Evolutionary conservation across 148 eudicot species (phyloP).

Genomic region (Tetragonia tetragonoides): DNA sequence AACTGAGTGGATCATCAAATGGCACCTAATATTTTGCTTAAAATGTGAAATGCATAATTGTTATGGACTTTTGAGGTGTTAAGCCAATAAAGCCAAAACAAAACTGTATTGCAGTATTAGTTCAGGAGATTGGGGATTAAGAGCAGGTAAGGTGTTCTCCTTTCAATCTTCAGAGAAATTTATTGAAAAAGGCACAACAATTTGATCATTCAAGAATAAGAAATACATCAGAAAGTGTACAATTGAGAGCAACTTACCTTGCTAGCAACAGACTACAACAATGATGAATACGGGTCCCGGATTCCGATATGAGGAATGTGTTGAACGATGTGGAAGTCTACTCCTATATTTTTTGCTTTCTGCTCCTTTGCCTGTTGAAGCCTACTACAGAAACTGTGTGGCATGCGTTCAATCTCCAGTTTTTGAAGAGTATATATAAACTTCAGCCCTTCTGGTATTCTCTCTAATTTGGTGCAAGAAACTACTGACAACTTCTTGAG

Average conservation of each 20-base stretch:
- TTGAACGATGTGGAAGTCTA: conserved; percentile 21
- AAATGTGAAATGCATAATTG: too few relatives aligned
- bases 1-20: too few relatives aligned
- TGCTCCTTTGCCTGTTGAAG: background rate
- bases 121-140: background rate
- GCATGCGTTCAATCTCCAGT: conserved; percentile 25
- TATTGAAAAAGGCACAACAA: background rate
- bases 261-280: background rate
- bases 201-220: background rate
- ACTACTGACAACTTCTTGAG: conserved; percentile 24
- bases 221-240: background rate
- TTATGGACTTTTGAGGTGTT: too few relatives aligned
- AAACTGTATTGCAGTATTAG: background rate
- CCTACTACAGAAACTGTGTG: conserved; percentile 16
- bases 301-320: conserved; percentile 8
- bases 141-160: background rate
- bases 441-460: conserved; percentile 25
- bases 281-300: background rate
- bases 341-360: background rate
- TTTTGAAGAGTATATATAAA: conserved; percentile 9
- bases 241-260: background rate
- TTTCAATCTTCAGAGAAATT: background rate
- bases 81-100: too few relatives aligned
- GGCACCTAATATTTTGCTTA: too few relatives aligned
- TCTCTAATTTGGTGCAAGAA: conserved; percentile 11